Evolutionary conservation across 1,284 basidiomycete genomes (phyloP).

Genomic region (Blastosporella zonata): DNA sequence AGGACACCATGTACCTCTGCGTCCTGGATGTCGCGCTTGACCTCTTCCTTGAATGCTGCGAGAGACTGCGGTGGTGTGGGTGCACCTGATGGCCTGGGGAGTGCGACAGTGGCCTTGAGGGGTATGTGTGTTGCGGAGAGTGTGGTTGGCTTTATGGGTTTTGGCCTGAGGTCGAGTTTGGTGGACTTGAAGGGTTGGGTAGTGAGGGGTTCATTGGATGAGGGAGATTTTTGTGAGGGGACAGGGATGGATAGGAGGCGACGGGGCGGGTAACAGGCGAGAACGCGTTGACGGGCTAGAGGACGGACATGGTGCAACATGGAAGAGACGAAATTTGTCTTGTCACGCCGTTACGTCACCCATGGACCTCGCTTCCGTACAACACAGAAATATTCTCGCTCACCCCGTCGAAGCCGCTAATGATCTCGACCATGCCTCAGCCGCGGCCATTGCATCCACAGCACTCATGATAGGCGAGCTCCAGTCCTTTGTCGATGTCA

Average conservation of each 20-base stretch:
- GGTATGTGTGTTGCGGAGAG: conserved; percentile 23
- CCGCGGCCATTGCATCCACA: conserved; percentile 19
- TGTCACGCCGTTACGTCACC: conserved; percentile 17
- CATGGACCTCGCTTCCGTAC: conserved; percentile 11
- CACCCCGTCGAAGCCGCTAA: conserved; percentile 9
- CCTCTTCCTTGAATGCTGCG: conserved; percentile 37
- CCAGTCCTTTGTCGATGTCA: conserved; percentile 15
- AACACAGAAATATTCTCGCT: conserved; percentile 11
- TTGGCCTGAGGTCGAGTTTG: conserved; percentile 63
- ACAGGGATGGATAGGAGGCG: conserved; percentile 15
- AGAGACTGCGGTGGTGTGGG: conserved; percentile 19
- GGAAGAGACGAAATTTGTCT: conserved; percentile 7
- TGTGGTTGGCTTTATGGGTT: conserved; percentile 50
- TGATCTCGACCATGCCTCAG: conserved; percentile 8
- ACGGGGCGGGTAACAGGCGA: too few species aligned
- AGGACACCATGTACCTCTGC: conserved; percentile 69
- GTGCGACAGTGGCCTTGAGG: conserved; percentile 22
- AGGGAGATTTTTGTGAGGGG: conserved; percentile 17
- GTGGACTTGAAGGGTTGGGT: conserved; percentile 37
- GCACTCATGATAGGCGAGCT: conserved; percentile 17
- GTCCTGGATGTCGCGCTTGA: conserved; percentile 60
- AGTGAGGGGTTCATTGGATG: conserved; percentile 16
- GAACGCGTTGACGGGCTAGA: too few species aligned
- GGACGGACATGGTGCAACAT: conserved; percentile 16
- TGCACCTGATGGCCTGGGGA: conserved; percentile 15